A percentile compares a stretch with the other conserved stretches of the same genome.
These are phyloP conservation scores for Citeromyces matritensis DNA, from an alignment of 805 yeast species.

Conservation along the genomic window DNA sequence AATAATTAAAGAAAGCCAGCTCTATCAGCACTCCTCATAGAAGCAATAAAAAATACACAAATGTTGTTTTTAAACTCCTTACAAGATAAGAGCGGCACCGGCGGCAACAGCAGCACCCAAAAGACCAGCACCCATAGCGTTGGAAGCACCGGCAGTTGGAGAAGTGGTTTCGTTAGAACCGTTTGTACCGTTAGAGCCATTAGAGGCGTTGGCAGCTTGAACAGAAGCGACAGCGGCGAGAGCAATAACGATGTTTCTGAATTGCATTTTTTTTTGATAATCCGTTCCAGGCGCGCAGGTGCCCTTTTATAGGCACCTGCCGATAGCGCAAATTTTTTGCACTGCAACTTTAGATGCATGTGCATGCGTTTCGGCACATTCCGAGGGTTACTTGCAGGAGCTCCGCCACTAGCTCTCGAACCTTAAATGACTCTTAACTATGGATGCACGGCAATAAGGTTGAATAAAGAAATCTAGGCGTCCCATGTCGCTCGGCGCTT, in stretches of 20 bases:
- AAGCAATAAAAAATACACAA: no score
- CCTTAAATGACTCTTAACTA: background rate
- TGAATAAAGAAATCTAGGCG: no score
- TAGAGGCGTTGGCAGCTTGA: constrained; percentile 42
- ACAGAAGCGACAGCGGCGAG: constrained; percentile 59
- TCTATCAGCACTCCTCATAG: no score
- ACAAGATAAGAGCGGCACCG: constrained; percentile 36
- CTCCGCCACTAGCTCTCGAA: constrained; percentile 19
- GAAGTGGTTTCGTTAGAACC: constrained; percentile 27
- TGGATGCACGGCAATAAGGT: no score
- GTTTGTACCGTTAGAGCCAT: constrained; percentile 22
- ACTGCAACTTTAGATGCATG: constrained; percentile 5
- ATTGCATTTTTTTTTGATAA: constrained; percentile 38
- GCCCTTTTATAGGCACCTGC: no score
- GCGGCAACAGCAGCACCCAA: constrained; percentile 80
- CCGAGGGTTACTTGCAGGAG: constrained; percentile 23
- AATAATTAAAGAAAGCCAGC: no score
- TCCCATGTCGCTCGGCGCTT: no score
- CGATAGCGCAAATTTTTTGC: constrained; percentile 3
- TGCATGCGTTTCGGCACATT: constrained; percentile 11
- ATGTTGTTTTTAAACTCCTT: constrained; percentile 7
- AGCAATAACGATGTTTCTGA: constrained; percentile 52
- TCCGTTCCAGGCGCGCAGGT: background rate
- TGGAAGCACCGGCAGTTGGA: constrained; percentile 30
- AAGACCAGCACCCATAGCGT: constrained; percentile 55